These are phyloP conservation scores for Fragilariopsis cylindrus DNA, from an alignment of 108 stramenopile genomes.

Conservation along the genomic window DNA sequence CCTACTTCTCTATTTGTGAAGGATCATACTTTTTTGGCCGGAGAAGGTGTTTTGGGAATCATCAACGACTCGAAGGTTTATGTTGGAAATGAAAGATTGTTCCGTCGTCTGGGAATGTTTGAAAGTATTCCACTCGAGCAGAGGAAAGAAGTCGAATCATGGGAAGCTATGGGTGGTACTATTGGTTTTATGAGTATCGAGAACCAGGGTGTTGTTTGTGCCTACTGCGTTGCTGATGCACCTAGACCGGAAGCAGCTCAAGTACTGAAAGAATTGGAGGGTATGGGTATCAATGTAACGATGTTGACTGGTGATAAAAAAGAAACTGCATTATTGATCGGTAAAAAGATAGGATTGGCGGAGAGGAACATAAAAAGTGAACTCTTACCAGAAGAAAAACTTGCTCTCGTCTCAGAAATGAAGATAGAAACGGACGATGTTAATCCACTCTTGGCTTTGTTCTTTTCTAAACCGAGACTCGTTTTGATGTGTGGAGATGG, in stretches of 20 bases:
- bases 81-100: slow-evolving; percentile 75
- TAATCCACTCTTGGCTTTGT: slow-evolving; percentile 25
- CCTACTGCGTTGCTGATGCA: slow-evolving; percentile 74
- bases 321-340: slow-evolving; percentile 84
- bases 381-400: slow-evolving; percentile 75
- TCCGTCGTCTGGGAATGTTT: slow-evolving; percentile 57
- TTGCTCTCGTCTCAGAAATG: slow-evolving; percentile 37
- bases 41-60: slow-evolving; percentile 66
- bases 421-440: slow-evolving; percentile 18
- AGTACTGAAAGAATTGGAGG: slow-evolving; percentile 61
- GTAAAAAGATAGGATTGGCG: slow-evolving; percentile 59
- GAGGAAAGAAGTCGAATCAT: slow-evolving; percentile 38
- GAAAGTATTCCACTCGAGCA: slow-evolving; percentile 27
- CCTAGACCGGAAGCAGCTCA: slow-evolving; percentile 55
- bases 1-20: slow-evolving; percentile 37
- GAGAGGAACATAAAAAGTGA: slow-evolving; percentile 48
- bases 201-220: slow-evolving; percentile 69
- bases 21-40: slow-evolving; percentile 58
- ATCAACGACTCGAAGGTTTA: slow-evolving; percentile 55
- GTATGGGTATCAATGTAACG: slow-evolving; percentile 68
- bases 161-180: slow-evolving; percentile 57
- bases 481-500: slow-evolving; percentile 94
- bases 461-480: slow-evolving; percentile 24
- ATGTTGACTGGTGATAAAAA: slow-evolving; percentile 95
- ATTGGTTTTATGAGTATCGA: slow-evolving; percentile 75